phyloP scores from a whole-genome alignment of 345 rosid species.

The Eucalyptus virginea region DNA sequence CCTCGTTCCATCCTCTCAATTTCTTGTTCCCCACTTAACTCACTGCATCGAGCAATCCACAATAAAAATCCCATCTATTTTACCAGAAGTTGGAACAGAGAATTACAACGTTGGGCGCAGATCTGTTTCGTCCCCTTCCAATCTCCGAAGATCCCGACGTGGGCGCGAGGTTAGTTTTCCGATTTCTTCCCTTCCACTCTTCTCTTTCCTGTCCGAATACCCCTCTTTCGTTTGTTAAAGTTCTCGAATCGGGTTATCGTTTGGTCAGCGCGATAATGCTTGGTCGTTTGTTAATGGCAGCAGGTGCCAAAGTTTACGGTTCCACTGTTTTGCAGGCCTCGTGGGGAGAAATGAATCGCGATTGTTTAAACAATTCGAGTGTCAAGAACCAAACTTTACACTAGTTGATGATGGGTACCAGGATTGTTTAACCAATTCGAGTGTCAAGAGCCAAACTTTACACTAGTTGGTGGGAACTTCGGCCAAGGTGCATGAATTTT shows the following conservation, averaged over 20 bases:
- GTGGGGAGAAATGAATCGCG: neutral
- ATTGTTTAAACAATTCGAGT: neutral
- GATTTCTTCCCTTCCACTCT: neutral
- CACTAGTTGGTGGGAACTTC: neutral
- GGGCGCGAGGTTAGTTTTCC: neutral
- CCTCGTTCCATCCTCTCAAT: neutral
- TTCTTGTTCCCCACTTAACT: neutral
- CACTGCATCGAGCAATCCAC: neutral
- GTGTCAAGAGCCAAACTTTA: neutral
- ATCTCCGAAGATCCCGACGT: neutral
- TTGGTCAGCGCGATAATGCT: neutral
- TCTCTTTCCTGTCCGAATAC: neutral
- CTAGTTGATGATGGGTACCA: neutral
- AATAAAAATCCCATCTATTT: neutral
- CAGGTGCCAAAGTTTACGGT: neutral
- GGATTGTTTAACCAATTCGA: neutral
- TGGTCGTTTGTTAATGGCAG: neutral
- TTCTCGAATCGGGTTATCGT: neutral
- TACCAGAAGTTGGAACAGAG: neutral
- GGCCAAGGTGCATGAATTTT: neutral
- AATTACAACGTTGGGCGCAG: neutral
- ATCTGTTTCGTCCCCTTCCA: neutral
- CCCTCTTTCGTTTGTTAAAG: neutral
- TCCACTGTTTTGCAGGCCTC: neutral
- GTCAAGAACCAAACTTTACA: neutral